A percentile compares a stretch with the other conserved stretches of the same genome.
Evolutionary conservation across 2,329 filamentous ascomycete species (phyloP).

Genomic region (Zalaria obscura): DNA sequence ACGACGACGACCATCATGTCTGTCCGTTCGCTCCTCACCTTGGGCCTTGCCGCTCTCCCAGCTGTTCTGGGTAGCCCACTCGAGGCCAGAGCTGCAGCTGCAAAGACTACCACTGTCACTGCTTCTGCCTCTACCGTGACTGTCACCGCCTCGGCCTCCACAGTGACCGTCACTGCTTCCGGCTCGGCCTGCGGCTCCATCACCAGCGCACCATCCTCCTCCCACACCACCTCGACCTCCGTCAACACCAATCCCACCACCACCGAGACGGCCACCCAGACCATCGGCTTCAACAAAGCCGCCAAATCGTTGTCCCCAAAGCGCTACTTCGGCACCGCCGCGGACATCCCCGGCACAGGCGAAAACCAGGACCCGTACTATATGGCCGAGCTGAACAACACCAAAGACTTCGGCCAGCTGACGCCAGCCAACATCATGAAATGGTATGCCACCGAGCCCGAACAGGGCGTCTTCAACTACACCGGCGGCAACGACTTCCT

Average conservation of each 20-base stretch:
- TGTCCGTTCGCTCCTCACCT: constrained; percentile 4
- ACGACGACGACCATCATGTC: constrained; percentile 1
- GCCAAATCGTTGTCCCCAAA: constrained; percentile 39
- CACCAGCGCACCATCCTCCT: not conserved
- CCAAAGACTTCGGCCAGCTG: constrained; percentile 47
- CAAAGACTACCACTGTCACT: constrained; percentile 1
- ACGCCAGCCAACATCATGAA: constrained; percentile 51
- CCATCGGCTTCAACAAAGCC: constrained; percentile 32
- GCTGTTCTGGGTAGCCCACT: not conserved
- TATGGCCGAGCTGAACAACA: constrained; percentile 38
- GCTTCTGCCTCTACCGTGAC: constrained; percentile 2
- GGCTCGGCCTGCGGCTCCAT: not conserved
- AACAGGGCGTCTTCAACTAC: constrained; percentile 43
- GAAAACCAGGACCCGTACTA: constrained; percentile 42
- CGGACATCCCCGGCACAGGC: constrained; percentile 33
- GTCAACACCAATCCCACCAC: constrained; percentile 3
- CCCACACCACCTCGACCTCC: constrained; percentile 1
- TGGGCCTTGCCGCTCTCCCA: constrained; percentile 1
- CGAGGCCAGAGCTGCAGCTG: not conserved
- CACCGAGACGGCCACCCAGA: constrained; percentile 1
- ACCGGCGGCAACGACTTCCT: constrained; percentile 38
- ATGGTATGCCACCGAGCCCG: constrained; percentile 50
- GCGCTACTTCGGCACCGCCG: constrained; percentile 43
- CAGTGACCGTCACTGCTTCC: not conserved
- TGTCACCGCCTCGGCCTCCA: constrained; percentile 1